Evolutionary conservation across 495 filamentous ascomycete genomes (phyloP).

Genomic region (Xylaria nigripes): DNA sequence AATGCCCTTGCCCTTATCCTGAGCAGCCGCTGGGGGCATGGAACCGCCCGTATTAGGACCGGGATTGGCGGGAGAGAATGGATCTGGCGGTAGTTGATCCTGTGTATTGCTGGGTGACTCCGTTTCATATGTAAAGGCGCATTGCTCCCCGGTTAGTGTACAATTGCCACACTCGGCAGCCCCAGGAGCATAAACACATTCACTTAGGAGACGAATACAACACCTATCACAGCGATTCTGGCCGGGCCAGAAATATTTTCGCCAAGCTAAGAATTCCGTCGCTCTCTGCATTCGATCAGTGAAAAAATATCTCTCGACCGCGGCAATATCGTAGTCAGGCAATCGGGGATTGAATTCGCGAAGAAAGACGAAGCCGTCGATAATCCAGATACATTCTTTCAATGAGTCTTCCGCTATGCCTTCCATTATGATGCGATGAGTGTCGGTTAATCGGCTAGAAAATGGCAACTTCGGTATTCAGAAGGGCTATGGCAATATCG

Average conservation of each 20-base stretch:
- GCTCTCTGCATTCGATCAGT: not conserved
- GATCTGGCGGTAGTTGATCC: not conserved
- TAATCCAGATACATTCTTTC: too few relatives aligned
- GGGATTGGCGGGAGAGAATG: not conserved
- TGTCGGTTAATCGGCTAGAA: not conserved
- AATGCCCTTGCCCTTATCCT: not conserved
- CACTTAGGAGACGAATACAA: not conserved
- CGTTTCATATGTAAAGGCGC: not conserved
- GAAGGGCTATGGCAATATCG: too few relatives aligned
- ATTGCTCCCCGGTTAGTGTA: not conserved
- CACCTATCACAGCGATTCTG: not conserved
- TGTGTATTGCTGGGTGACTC: not conserved
- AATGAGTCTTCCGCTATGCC: too few relatives aligned
- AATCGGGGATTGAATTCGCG: not conserved
- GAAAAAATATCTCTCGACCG: not conserved
- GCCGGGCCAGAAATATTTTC: not conserved
- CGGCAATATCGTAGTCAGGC: not conserved
- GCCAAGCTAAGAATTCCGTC: not conserved
- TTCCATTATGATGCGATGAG: not conserved
- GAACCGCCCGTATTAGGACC: not conserved
- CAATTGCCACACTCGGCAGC: not conserved
- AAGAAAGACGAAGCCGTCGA: not conserved
- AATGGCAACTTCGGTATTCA: too few relatives aligned
- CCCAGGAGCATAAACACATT: not conserved
- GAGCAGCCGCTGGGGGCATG: not conserved